A percentile compares a stretch with the other conserved stretches of the same genome.
Evolutionary conservation across 805 yeast genomes (phyloP).

Genomic region (Hanseniaspora vineae): DNA sequence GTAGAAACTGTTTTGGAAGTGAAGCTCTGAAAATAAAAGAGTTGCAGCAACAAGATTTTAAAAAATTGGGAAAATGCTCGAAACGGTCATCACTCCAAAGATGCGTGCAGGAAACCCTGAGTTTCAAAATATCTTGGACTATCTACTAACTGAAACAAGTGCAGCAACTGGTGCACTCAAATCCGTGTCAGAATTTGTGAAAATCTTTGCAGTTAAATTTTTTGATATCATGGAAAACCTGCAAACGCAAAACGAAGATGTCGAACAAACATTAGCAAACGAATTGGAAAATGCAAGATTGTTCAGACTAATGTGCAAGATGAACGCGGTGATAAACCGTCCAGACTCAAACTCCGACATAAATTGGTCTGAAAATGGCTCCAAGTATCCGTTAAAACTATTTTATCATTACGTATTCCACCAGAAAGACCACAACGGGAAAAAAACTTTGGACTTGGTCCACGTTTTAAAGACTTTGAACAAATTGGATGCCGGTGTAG

Average conservation of each 20-base stretch:
- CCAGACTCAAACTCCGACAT: slow-evolving; percentile 48
- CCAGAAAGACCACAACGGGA: slow-evolving; percentile 65
- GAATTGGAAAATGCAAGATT: slow-evolving; percentile 85
- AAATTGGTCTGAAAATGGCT: slow-evolving; percentile 66
- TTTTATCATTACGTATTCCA: slow-evolving; percentile 81
- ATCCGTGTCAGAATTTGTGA: slow-evolving; percentile 24
- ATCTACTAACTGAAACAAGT: slow-evolving; percentile 20
- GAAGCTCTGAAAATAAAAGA: slow-evolving; percentile 12
- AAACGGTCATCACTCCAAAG: slow-evolving; percentile 17
- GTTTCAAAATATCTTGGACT: slow-evolving; percentile 32
- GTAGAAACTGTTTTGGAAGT: slow-evolving; percentile 53
- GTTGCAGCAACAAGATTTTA: slow-evolving; percentile 41
- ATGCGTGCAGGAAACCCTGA: slow-evolving; percentile 29
- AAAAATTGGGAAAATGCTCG: slow-evolving; percentile 45
- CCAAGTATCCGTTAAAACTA: slow-evolving; percentile 54
- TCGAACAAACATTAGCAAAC: slow-evolving; percentile 46
- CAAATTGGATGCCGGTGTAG: slow-evolving; percentile 85
- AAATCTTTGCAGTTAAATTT: slow-evolving; percentile 32
- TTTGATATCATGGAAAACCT: slow-evolving; percentile 36
- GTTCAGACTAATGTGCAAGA: slow-evolving; percentile 68
- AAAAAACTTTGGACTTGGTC: slow-evolving; percentile 67
- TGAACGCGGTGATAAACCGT: slow-evolving; percentile 65
- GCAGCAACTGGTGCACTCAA: slow-evolving; percentile 11
- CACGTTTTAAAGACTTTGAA: slow-evolving; percentile 70
- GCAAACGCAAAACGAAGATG: slow-evolving; percentile 40